phyloP scores from a whole-genome alignment of 805 yeast genomes.

The Metschnikowia proteae region DNA sequence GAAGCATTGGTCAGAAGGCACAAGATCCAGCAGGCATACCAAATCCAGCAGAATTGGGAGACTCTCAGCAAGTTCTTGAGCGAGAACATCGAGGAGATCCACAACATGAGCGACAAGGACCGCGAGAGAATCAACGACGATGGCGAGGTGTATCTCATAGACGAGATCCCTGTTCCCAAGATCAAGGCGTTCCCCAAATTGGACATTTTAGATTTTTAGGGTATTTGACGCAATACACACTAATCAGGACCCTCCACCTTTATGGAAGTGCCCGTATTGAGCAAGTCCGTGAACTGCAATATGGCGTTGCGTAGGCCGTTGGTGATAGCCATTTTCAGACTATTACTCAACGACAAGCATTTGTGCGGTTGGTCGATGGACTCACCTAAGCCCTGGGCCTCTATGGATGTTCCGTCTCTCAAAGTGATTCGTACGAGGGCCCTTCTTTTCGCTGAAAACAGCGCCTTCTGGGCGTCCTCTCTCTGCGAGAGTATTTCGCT shows the following conservation, averaged over 20 bases:
- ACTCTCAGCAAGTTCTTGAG: slow-evolving; percentile 54
- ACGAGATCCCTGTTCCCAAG: slow-evolving; percentile 69
- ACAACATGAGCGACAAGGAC: slow-evolving; percentile 75
- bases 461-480: slow-evolving; percentile 21
- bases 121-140: slow-evolving; percentile 86
- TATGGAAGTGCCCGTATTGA: slow-evolving; percentile 4
- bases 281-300: slow-evolving; percentile 24
- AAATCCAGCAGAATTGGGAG: slow-evolving; percentile 64
- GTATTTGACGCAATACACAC: neutral
- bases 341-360: slow-evolving; percentile 32
- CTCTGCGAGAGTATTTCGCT: slow-evolving; percentile 18
- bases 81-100: slow-evolving; percentile 70
- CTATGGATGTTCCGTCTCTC: slow-evolving; percentile 42
- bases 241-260: neutral
- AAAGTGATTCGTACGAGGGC: slow-evolving; percentile 36
- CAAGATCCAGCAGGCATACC: slow-evolving; percentile 75
- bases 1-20: slow-evolving; percentile 72
- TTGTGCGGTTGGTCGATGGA: slow-evolving; percentile 31
- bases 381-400: slow-evolving; percentile 39
- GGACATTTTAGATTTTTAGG: slow-evolving; percentile 55
- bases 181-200: slow-evolving; percentile 60
- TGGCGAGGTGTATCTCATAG: slow-evolving; percentile 75
- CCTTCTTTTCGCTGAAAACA: slow-evolving; percentile 22
- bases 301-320: slow-evolving; percentile 45
- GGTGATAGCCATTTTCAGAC: slow-evolving; percentile 47